Base-by-base conservation (phyloP, 352 stramenopile genomes). In the Globisporangium acanthophoron region DNA sequence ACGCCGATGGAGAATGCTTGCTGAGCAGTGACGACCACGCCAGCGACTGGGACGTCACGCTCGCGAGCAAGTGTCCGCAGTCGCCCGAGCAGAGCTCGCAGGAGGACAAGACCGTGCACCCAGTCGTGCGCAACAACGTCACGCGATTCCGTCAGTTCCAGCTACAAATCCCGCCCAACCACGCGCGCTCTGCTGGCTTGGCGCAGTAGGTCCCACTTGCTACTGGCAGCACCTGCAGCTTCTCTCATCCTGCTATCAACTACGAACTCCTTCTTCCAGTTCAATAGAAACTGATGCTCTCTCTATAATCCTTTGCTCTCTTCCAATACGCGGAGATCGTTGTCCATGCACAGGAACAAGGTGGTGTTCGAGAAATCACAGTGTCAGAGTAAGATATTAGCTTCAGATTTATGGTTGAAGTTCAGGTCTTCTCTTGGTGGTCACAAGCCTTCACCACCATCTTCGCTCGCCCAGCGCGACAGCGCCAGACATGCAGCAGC, bases 161-260 rank as follows among this genome's bases (percentile, higher is more conserved):
- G 54, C 67, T 77, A 58, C 73, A 83, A 57, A 63, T 86, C 7
- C 78, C 78, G 9, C 68, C 74, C 27, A 88, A 86, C 50, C 53
- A 57, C 53, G 70, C 65, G 33, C 55, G 59, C 48, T 52, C 52
- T 5, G 41, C 61, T n/a, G 31, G 29, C 33, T 5, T 27, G 24
- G 24, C 52, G 40, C 53, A 44, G 29, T 41, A 52, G 33, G 15
- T 13, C 33, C 7, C 24, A 27, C 24, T 27, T 27, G 24, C 24
- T 27, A 27, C 24, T 27, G 24, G 24, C 24, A 27, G 18, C 44
- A 18, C 20, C 20, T 6, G 21, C 3, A n/a, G n/a, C 7, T 29
- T 5, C 18, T 6, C 16, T 5, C 49, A 21, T 9, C n/a, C 20
- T 16, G 21, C 29, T 24, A 45, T 13, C 40, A 45, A n/a, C 40